Conservation (phyloP, 2,329 filamentous ascomycete genomes). For the Fusarium sp. region DNA sequence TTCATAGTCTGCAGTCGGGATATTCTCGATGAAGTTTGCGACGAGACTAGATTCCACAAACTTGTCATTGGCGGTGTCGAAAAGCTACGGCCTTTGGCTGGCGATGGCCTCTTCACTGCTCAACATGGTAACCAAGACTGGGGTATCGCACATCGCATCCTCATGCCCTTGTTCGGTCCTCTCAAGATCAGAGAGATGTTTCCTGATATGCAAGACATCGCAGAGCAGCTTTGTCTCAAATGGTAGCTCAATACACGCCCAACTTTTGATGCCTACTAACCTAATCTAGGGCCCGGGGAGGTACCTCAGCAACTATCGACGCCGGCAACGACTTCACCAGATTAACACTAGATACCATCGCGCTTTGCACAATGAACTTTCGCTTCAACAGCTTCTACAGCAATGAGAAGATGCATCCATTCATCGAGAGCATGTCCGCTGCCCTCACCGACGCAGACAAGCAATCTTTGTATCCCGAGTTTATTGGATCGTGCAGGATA, state of each 20-base stretch:
- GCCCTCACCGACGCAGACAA: not conserved
- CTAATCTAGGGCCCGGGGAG: not conserved
- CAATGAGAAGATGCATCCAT: slow-evolving; percentile 7
- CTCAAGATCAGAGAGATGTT: slow-evolving; percentile 77
- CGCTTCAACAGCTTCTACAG: slow-evolving; percentile 31
- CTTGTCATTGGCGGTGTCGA: slow-evolving; percentile 61
- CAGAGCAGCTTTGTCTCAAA: slow-evolving; percentile 74
- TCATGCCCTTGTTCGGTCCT: slow-evolving; percentile 78
- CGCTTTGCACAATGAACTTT: slow-evolving; percentile 15
- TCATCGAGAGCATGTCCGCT: slow-evolving; percentile 4
- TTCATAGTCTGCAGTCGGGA: not conserved
- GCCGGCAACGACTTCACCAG: slow-evolving; percentile 10
- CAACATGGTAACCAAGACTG: slow-evolving; percentile 67
- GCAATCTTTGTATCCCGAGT: slow-evolving; percentile 1
- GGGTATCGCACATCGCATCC: slow-evolving; percentile 74
- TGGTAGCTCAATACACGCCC: slow-evolving; percentile 48
- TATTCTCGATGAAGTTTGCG: slow-evolving; percentile 68
- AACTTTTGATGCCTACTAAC: not conserved
- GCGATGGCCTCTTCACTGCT: slow-evolving; percentile 76
- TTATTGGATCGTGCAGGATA: not conserved
- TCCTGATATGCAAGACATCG: slow-evolving; percentile 75
- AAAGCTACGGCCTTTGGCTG: slow-evolving; percentile 68
- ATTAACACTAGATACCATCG: slow-evolving; percentile 11
- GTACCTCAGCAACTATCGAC: not conserved
- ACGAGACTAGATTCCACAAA: slow-evolving; percentile 75